phyloP scores from a whole-genome alignment of 2,329 filamentous ascomycete species.

The Aspergillus neoniger region DNA sequence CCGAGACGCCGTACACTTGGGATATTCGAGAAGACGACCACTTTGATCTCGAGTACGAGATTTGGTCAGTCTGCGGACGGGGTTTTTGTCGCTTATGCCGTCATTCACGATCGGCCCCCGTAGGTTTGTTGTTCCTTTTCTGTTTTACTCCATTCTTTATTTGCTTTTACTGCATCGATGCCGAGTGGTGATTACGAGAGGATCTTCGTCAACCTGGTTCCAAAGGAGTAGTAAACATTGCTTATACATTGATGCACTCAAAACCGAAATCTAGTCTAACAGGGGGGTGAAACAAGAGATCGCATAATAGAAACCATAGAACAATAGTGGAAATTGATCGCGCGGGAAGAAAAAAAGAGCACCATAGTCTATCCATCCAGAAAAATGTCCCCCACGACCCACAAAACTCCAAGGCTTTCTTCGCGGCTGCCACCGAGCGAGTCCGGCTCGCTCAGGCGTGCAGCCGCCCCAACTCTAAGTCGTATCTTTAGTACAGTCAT shows the following conservation, averaged over 20 bases:
- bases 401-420: conserved; percentile 16
- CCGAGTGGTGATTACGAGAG: background rate
- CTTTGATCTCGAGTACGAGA: background rate
- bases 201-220: background rate
- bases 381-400: conserved; percentile 8
- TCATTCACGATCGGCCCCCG: background rate
- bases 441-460: conserved; percentile 13
- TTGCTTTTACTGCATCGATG: background rate
- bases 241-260: conserved; percentile 3
- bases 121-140: background rate
- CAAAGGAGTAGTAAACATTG: background rate
- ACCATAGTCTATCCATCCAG: background rate
- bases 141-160: background rate
- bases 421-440: conserved; percentile 13
- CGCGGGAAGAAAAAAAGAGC: background rate
- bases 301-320: background rate
- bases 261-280: conserved; percentile 7
- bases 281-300: background rate
- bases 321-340: background rate
- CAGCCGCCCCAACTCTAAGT: conserved; percentile 15
- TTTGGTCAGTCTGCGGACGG: background rate
- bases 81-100: background rate
- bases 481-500: conserved; percentile 8
- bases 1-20: background rate
- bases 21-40: background rate